phyloP scores from a whole-genome alignment of 202 grass and related monocot genomes.

The Schoenoplectus triqueter region DNA sequence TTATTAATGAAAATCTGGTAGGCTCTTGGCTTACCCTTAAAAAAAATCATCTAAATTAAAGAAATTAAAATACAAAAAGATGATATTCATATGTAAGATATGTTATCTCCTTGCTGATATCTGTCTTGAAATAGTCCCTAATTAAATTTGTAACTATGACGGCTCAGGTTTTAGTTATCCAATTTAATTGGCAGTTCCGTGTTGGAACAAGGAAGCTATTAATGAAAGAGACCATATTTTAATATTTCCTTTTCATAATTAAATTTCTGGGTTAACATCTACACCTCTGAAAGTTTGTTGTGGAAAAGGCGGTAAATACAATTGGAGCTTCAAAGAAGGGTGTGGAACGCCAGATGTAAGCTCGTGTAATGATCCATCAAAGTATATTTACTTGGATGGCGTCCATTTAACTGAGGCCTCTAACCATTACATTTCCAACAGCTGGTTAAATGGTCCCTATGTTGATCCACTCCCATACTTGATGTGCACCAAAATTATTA shows the following conservation, averaged over 20 bases:
- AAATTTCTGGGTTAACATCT: constrained; percentile 26
- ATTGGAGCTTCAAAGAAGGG: neutral
- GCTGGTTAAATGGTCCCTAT: constrained; percentile 20
- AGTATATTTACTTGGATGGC: constrained; percentile 26
- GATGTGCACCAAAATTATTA: neutral
- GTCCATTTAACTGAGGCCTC: constrained; percentile 36
- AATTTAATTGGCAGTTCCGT: too few relatives aligned
- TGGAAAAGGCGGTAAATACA: constrained; percentile 25
- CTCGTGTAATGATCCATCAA: constrained; percentile 12
- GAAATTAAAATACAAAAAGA: too few relatives aligned
- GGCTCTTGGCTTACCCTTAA: too few relatives aligned
- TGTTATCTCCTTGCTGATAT: too few relatives aligned
- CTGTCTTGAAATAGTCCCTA: too few relatives aligned
- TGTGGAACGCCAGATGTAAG: neutral
- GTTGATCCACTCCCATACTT: neutral
- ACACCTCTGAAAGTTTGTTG: constrained; percentile 32
- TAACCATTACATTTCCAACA: neutral
- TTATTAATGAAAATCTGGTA: too few relatives aligned
- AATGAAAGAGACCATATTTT: too few relatives aligned
- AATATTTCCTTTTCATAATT: neutral
- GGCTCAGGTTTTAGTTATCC: too few relatives aligned
- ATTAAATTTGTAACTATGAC: too few relatives aligned
- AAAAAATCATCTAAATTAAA: too few relatives aligned
- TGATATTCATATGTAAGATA: too few relatives aligned
- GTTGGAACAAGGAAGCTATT: too few relatives aligned